Percentiles rank a stretch among this genome's conserved stretches.
phyloP scores from a whole-genome alignment of 1,139 yeast species.

The Blastobotrys elegans region DNA sequence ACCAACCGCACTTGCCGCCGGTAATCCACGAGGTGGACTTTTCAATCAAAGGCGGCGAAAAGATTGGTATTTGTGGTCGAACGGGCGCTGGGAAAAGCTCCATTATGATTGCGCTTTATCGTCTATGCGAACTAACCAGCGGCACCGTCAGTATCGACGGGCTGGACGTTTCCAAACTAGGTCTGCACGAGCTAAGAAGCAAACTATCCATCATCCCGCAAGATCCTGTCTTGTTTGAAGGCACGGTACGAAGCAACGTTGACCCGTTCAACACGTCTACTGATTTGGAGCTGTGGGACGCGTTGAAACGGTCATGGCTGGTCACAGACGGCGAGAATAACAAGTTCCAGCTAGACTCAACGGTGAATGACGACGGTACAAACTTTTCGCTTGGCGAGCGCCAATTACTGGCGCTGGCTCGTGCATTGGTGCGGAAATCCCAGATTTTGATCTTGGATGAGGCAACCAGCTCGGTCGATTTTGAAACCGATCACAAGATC shows the following conservation, averaged over 20 bases:
- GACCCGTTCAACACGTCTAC: slow-evolving; percentile 56
- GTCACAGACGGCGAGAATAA: slow-evolving; percentile 38
- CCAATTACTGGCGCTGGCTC: slow-evolving; percentile 68
- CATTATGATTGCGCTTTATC: slow-evolving; percentile 59
- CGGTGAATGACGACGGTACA: slow-evolving; percentile 71
- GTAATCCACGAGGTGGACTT: slow-evolving; percentile 57
- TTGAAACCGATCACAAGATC: slow-evolving; percentile 68
- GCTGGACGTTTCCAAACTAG: slow-evolving; percentile 51
- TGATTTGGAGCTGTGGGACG: slow-evolving; percentile 54
- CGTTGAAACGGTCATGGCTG: slow-evolving; percentile 52
- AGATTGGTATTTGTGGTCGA: slow-evolving; percentile 72
- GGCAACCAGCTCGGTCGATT: slow-evolving; percentile 82
- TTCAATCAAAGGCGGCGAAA: slow-evolving; percentile 47
- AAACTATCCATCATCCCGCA: slow-evolving; percentile 71
- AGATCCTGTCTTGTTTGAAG: slow-evolving; percentile 68
- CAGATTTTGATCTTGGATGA: slow-evolving; percentile 72
- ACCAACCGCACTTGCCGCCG: slow-evolving; percentile 70
- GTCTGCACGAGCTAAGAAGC: slow-evolving; percentile 54
- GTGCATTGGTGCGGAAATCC: slow-evolving; percentile 69
- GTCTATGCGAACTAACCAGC: slow-evolving; percentile 50
- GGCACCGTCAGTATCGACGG: slow-evolving; percentile 58
- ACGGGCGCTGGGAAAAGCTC: slow-evolving; percentile 80
- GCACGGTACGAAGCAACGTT: slow-evolving; percentile 58
- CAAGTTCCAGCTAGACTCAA: slow-evolving; percentile 63
- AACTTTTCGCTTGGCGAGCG: slow-evolving; percentile 77